Base-by-base conservation (phyloP, 2,329 filamentous ascomycete genomes). In the Trichoderma cornu-damae region DNA sequence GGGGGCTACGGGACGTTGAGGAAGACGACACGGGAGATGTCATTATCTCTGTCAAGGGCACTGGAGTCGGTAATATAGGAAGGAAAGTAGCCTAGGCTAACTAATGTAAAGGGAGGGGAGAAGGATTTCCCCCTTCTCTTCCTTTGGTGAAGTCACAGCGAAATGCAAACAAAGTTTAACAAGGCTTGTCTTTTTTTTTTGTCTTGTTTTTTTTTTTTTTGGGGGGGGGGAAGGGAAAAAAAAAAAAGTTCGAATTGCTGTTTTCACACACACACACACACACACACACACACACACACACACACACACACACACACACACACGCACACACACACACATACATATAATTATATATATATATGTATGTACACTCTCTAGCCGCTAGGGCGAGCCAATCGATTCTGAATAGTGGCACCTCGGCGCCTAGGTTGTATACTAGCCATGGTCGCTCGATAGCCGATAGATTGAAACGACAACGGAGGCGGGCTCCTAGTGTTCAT, bases 11-110 rank as follows among this genome's bases (percentile, higher is more conserved):
- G 66, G 89, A 93, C 63, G 85, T 83, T 11, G 79, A 80, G 8
- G 80, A 84, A 24, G 83, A 84, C 30, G 82, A 87, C 42, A 84
- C 84, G 32, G 81, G 75, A 16, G 89, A 96, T 70, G 81, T 97
- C 51, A 81, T 96, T 60, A 79, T 99, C 65, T 95, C 90, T 64
- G 88, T 99, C 42, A 96, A 97, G 67, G 94, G 94, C 30, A 86
- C 85, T 66, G 94, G 94, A 42, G 89, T 99, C 59, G 94, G 94
- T 28, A 99, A 97, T 70, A 89, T 97, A 48, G 93, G 93, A 53
- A 84, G 92, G 68, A 97, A 97, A 76, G 88, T 96, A 67, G 81
- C 80, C 66, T 84, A 72, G 72, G 67, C 58, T 46, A 43, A 30
- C 11, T 43, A 34, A 20, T 38, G 14, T 35, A 14, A 20, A 18